Percentiles rank a stretch among this genome's conserved stretches.
Conservation (phyloP, 768 basidiomycete species). For the Boletus rubroflammeus region DNA sequence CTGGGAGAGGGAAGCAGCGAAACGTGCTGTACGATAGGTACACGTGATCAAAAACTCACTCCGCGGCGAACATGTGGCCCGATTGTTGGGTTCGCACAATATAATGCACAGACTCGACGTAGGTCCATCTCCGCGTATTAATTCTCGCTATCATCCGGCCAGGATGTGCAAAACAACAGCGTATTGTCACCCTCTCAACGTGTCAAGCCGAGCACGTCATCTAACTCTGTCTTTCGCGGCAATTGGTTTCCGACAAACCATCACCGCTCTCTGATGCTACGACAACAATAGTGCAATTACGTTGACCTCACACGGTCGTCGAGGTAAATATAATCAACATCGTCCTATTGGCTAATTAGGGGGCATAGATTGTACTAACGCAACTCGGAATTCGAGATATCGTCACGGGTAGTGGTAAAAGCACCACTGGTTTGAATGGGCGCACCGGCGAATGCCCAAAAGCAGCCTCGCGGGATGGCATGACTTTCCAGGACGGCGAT, state of each 20-base stretch:
- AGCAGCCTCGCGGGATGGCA: background rate
- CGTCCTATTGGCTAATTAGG: background rate
- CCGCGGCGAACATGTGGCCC: background rate
- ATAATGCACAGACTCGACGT: background rate
- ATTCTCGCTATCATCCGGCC: no score
- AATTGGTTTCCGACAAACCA: no score
- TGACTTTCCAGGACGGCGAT: background rate
- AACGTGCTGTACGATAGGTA: background rate
- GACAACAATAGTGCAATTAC: background rate
- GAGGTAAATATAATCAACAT: background rate
- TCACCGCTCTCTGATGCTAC: no score
- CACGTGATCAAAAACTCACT: background rate
- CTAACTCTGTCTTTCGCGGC: no score
- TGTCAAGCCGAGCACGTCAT: no score
- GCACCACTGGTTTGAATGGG: background rate
- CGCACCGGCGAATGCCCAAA: background rate
- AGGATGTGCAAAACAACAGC: no score
- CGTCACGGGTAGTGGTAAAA: background rate
- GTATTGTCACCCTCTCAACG: no score
- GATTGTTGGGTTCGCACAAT: background rate
- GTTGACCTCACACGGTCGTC: background rate
- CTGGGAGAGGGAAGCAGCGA: background rate
- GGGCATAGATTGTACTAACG: background rate
- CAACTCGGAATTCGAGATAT: background rate
- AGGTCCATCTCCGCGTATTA: no score